Percentiles rank a stretch among this genome's conserved stretches.
Evolutionary conservation across 495 filamentous ascomycete genomes (phyloP).

Genomic region (Durotheca rogersii): DNA sequence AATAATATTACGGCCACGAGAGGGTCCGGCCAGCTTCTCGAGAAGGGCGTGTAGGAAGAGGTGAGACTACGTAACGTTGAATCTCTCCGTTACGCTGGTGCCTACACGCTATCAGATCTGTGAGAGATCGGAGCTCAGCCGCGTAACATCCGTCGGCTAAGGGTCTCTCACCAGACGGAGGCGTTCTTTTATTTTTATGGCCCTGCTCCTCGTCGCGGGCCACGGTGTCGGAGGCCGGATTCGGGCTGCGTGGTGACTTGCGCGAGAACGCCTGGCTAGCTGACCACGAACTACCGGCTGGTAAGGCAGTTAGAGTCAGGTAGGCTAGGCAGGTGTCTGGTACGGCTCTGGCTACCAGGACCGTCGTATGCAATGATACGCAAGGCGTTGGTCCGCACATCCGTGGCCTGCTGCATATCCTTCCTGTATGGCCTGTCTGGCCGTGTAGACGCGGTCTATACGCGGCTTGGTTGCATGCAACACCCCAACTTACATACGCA

Average conservation of each 20-base stretch:
- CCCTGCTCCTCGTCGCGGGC: too few species aligned
- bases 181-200: not conserved
- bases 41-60: slow-evolving; percentile 13
- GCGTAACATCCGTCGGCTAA: slow-evolving; percentile 2
- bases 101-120: slow-evolving; percentile 1
- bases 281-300: too few species aligned
- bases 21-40: slow-evolving; percentile 1
- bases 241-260: too few species aligned
- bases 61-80: slow-evolving; percentile 18
- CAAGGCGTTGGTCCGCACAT: not conserved
- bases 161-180: not conserved
- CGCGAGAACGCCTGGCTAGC: too few species aligned
- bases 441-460: not conserved
- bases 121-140: slow-evolving; percentile 13
- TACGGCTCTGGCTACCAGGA: too few species aligned
- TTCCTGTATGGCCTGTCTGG: not conserved
- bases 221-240: too few species aligned
- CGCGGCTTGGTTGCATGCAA: not conserved
- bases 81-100: slow-evolving; percentile 18
- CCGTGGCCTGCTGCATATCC: not conserved
- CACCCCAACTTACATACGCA: not conserved
- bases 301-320: too few species aligned
- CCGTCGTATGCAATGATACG: not conserved
- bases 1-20: slow-evolving; percentile 4
- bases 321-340: too few species aligned